Base-by-base conservation (phyloP, 2,329 filamentous ascomycete genomes). In the Monilinia fructicola region DNA sequence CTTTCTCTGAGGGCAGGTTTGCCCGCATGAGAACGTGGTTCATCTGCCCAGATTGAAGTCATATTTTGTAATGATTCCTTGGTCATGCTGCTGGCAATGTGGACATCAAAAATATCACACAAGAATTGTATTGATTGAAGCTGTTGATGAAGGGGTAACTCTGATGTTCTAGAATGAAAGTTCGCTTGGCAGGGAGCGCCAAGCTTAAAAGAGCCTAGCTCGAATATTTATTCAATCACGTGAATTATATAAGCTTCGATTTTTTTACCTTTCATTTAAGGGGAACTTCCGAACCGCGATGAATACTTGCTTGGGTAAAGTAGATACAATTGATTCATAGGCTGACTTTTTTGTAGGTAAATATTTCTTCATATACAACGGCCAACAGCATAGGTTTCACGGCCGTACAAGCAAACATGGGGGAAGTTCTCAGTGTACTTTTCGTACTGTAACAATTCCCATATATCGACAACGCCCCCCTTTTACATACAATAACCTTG, bases 81-180 rank as follows among this genome's bases (percentile, higher is more conserved):
- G 28, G 21, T 23, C 28, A 31, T 11, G 2, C 3, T 18, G 4
- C 14, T 23, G 3, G 12, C 18, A 31, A 18, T n/a, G 16, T 12
- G 26, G 11, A 31, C 40, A 23, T 5, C 9, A 18, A 46, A 9
- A 28, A 11, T 16, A 58, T 21, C 38, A 28, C 23, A 44, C 23
- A 44, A 35, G 21, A 35, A 31, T 35, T 35, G 26, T 21, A 18
- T 21, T 1, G 44, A 48, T 35, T 48, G 9, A 59, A 31, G n/a
- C 28, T 26, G 11, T 26, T 60, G 58, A 26, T 60, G 56, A 60
- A 60, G 56, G 56, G 56, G 21, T 14, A 44, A 44, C 9, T 44
- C 31, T 16, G 18, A 28, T 44, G 23, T 42, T 44, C 26, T 12
- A 14, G 16, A 4, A 16, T 14, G 21, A 48, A 18, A 42, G 38